These are phyloP conservation scores for Dimocarpus longan DNA, from an alignment of 345 rosid species.

Conservation along the genomic window DNA sequence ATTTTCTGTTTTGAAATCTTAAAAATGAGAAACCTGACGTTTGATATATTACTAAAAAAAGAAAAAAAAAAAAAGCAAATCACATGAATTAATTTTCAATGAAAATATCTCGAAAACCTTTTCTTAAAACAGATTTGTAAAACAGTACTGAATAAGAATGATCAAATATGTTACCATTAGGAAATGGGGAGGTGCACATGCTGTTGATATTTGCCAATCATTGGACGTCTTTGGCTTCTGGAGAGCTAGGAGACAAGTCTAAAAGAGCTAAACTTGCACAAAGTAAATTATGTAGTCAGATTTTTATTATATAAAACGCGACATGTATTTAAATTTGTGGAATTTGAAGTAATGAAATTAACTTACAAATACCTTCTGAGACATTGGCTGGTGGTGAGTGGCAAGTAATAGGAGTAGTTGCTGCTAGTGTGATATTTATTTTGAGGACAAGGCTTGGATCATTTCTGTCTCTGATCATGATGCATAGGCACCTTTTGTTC, in stretches of 20 bases:
- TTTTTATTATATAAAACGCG: too few relatives aligned
- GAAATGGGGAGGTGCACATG: constrained; percentile 26
- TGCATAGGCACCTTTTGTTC: constrained; percentile 70
- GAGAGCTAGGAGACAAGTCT: constrained; percentile 62
- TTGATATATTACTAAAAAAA: too few relatives aligned
- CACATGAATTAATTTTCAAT: too few relatives aligned
- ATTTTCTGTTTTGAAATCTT: too few relatives aligned
- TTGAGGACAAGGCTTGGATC: constrained; percentile 71
- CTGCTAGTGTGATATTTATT: constrained; percentile 62
- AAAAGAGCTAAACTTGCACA: constrained; percentile 50
- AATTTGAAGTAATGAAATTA: too few relatives aligned
- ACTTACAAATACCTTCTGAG: constrained; percentile 61
- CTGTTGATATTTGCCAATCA: constrained; percentile 46
- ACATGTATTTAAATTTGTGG: too few relatives aligned
- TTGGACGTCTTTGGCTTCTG: constrained; percentile 63
- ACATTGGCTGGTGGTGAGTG: constrained; percentile 45
- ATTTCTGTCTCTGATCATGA: constrained; percentile 64
- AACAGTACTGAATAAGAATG: too few relatives aligned
- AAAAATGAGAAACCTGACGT: too few relatives aligned
- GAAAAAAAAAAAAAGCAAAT: too few relatives aligned
- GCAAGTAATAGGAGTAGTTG: constrained; percentile 61
- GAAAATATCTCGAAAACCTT: background rate
- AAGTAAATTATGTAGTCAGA: background rate
- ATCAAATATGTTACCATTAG: constrained; percentile 31
- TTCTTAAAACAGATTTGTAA: too few relatives aligned